phyloP scores from a whole-genome alignment of 306 rosid genomes.

The Inga laurina region DNA sequence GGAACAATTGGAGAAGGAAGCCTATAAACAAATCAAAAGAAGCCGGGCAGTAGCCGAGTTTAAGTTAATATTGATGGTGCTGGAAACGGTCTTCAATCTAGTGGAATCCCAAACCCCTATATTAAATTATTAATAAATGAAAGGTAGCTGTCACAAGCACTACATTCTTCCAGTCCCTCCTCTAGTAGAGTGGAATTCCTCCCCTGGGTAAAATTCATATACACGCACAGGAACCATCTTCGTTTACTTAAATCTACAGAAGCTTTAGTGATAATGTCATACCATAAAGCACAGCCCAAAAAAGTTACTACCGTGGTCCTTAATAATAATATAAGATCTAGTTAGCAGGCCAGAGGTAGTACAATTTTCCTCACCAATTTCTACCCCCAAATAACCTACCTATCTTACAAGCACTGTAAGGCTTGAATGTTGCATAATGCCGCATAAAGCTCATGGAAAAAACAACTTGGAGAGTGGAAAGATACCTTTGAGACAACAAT shows the following conservation, averaged over 20 bases:
- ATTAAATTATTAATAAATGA: neutral
- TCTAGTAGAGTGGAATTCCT: neutral
- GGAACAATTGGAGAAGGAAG: neutral
- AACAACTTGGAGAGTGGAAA: neutral
- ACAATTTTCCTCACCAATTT: neutral
- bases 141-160: slow-evolving; percentile 4
- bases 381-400: slow-evolving; percentile 3
- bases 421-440: neutral
- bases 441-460: neutral
- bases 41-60: neutral
- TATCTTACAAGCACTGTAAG: neutral
- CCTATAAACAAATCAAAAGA: neutral
- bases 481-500: neutral
- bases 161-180: neutral
- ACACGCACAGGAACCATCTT: neutral
- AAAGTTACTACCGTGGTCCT: neutral
- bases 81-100: neutral
- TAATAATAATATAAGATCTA: no score
- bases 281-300: neutral
- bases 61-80: neutral
- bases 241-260: neutral
- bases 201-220: neutral
- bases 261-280: neutral
- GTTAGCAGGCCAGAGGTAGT: no score
- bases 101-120: neutral